Evolutionary conservation across 164 flowering plant genomes (phyloP).

Genomic region (Berberis vulgaris): DNA sequence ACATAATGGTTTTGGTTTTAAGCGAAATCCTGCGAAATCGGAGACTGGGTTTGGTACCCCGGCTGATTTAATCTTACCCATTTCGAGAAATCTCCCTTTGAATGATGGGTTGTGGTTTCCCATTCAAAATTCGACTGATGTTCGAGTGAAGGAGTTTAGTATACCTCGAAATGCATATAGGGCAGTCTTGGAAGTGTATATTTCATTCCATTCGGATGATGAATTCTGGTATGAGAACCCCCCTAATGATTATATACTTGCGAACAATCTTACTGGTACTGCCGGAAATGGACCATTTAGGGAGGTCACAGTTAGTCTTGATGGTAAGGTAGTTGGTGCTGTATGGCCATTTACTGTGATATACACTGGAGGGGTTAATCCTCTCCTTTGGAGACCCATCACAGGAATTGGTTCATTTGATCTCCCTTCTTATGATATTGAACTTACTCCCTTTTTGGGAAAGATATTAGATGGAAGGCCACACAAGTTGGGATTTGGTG

Average conservation of each 20-base stretch:
- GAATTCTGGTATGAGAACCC: constrained; percentile 76
- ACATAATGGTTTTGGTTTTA: constrained; percentile 49
- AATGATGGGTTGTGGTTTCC: constrained; percentile 86
- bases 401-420: constrained; percentile 82
- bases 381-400: constrained; percentile 85
- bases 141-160: constrained; percentile 32
- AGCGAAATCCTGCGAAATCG: constrained; percentile 4
- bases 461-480: constrained; percentile 52
- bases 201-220: constrained; percentile 77
- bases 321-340: constrained; percentile 56
- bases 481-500: constrained; percentile 56
- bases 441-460: constrained; percentile 74
- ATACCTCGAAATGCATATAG: constrained; percentile 62
- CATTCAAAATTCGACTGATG: constrained; percentile 43
- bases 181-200: constrained; percentile 85
- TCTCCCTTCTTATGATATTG: constrained; percentile 83
- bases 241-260: constrained; percentile 59
- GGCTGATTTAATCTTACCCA: constrained; percentile 77
- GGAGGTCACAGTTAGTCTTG: constrained; percentile 69
- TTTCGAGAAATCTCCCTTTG: constrained; percentile 59
- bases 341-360: constrained; percentile 91
- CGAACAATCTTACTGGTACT: constrained; percentile 41
- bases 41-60: constrained; percentile 15
- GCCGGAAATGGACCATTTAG: constrained; percentile 88
- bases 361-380: constrained; percentile 82